A percentile compares a stretch with the other conserved stretches of the same genome.
Evolutionary conservation across 1,284 basidiomycete species (phyloP).

Genomic region (Leucoagaricus sp.): DNA sequence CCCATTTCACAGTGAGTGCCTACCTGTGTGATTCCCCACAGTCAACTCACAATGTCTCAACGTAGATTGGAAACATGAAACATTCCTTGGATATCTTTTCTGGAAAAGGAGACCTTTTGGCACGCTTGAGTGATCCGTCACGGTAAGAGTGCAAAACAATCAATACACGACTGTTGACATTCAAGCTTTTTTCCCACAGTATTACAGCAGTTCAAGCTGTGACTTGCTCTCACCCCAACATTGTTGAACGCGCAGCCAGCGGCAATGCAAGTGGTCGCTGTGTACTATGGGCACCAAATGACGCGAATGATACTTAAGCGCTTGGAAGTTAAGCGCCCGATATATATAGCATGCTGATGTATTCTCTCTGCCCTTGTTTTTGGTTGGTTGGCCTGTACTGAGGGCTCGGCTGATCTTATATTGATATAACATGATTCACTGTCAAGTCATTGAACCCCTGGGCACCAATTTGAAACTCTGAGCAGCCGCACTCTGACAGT

Average conservation of each 20-base stretch:
- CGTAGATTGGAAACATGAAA: constrained; percentile 73
- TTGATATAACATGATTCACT: too few relatives aligned
- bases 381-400: too few relatives aligned
- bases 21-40: not conserved
- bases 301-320: constrained; percentile 16
- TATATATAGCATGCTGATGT: too few relatives aligned
- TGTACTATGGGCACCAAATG: constrained; percentile 70
- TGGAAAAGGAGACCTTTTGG: constrained; percentile 70
- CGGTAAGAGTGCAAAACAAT: constrained; percentile 40
- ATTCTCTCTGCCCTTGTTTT: too few relatives aligned
- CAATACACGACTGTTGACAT: not conserved
- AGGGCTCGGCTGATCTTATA: not conserved
- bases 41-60: not conserved
- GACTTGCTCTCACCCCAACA: constrained; percentile 79
- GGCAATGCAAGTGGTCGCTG: constrained; percentile 79
- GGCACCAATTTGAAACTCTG: not conserved
- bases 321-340: too few relatives aligned
- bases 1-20: constrained; percentile 73
- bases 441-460: not conserved
- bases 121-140: constrained; percentile 55
- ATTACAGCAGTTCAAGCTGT: constrained; percentile 81
- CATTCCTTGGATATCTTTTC: constrained; percentile 74
- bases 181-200: constrained; percentile 38
- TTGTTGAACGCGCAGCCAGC: constrained; percentile 70
- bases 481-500: too few relatives aligned